Base-by-base conservation (phyloP, 768 basidiomycete genomes). In the Lactarius sp. region DNA sequence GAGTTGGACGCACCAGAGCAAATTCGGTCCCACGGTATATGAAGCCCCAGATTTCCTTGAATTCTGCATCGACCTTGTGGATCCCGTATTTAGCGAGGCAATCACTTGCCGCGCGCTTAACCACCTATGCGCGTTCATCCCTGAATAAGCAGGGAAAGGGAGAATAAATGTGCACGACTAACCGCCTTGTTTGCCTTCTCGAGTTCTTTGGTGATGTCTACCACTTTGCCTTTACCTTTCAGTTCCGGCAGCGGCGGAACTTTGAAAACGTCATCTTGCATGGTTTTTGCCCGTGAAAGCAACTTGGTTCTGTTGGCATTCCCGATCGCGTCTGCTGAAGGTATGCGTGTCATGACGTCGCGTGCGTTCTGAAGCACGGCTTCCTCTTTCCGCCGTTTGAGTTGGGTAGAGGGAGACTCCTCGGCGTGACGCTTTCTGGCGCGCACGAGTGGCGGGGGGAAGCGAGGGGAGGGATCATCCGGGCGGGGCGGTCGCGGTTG, bases 381-480 rank as follows among this genome's bases (percentile, higher is more conserved):
- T n/a, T 75, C 75, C 74, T 72, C 47, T 61, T 71, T 27, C 56
- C 59, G 31, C 31, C 52, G 69, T 52, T 71, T 73, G n/a, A 60
- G 65, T 33, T 58, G 67, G 13, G 44, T 66, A 12, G 60, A 62
- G 46, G 59, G 52, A 22, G 69, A 64, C 9, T 63, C 69, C 12
- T 47, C 56, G 16, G 64, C 66, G 36, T 74, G 74, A 10, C 71
- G 68, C 34, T 67, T 73, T 41, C 60, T 70, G 2, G 67, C 69
- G 34, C 56, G 14, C 52, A 59, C 18, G 59, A 64, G 6, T 56
- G 49, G 27, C 4, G 88, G 86, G 0, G 88, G 88, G 34, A 80
- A 77, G 18, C 90, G 86, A 8, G 90, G 90, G 6, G 85, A 89
- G 0, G 88, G 90, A 64, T 92, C 90, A 65, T 92, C 90, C 0